Percentiles rank a stretch among this genome's conserved stretches.
Evolutionary conservation across 768 basidiomycete genomes (phyloP).

Genomic region (Inosperma sp.): DNA sequence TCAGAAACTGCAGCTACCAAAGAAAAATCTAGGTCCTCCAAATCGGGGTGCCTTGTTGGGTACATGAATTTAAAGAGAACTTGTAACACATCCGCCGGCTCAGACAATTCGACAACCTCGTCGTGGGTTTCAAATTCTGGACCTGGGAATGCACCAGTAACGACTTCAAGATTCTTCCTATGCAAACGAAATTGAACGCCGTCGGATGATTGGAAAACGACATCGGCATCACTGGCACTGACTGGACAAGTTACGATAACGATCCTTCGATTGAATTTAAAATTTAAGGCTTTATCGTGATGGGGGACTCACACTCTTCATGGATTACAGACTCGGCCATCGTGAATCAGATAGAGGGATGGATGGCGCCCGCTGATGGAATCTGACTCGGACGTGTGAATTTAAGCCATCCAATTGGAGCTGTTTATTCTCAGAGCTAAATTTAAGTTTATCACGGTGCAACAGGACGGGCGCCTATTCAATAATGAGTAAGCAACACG

Average conservation of each 20-base stretch:
- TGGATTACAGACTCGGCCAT: too few species aligned
- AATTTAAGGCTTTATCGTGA: too few species aligned
- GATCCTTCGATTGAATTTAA: too few species aligned
- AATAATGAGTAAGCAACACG: too few species aligned
- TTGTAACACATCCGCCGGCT: slow-evolving; percentile 18
- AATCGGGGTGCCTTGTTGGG: slow-evolving; percentile 18
- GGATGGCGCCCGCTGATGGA: too few species aligned
- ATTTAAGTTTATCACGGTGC: too few species aligned
- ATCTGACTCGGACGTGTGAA: too few species aligned
- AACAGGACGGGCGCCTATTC: too few species aligned
- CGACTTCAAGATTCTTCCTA: slow-evolving; percentile 22
- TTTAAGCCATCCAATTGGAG: too few species aligned
- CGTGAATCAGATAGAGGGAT: too few species aligned
- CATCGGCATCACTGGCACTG: slow-evolving; percentile 20
- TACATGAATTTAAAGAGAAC: slow-evolving; percentile 27
- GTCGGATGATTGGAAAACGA: slow-evolving; percentile 24
- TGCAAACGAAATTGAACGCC: slow-evolving; percentile 23
- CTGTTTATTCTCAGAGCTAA: too few species aligned
- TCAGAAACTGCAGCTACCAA: too few species aligned
- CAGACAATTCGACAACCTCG: slow-evolving; percentile 20
- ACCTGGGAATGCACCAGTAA: slow-evolving; percentile 24
- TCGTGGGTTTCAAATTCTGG: slow-evolving; percentile 13
- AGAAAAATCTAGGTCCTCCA: slow-evolving; percentile 15
- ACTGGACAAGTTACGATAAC: neutral
- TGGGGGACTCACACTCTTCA: neutral